Conservation (phyloP, 352 stramenopile species). For the Phytophthora foliorum region DNA sequence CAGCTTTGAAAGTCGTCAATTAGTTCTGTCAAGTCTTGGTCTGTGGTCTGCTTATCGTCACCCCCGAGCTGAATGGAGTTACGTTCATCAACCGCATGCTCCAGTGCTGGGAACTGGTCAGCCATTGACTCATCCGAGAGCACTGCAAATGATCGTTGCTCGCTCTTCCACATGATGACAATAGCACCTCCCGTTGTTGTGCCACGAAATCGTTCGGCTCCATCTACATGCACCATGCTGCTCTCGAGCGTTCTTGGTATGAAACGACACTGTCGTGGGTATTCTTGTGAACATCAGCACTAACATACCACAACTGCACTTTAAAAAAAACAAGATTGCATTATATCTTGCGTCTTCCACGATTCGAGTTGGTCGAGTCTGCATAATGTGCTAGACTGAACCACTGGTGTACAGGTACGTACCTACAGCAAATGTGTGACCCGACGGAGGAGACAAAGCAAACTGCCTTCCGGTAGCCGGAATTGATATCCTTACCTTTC, state of each 20-base stretch:
- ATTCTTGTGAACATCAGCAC: slow-evolving; percentile 12
- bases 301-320: slow-evolving; percentile 6
- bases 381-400: slow-evolving; percentile 5
- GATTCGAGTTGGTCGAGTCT: slow-evolving; percentile 14
- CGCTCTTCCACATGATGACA: slow-evolving; percentile 12
- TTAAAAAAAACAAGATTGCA: slow-evolving; percentile 3
- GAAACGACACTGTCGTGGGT: slow-evolving; percentile 2
- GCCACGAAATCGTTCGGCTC: neutral
- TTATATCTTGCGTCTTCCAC: slow-evolving; percentile 30
- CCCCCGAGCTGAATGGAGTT: neutral
- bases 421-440: slow-evolving; percentile 3
- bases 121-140: slow-evolving; percentile 11
- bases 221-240: neutral
- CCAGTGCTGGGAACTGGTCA: slow-evolving; percentile 6
- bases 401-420: neutral
- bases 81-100: neutral
- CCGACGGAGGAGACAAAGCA: slow-evolving; percentile 43
- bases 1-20: slow-evolving; percentile 10
- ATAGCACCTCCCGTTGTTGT: slow-evolving; percentile 2
- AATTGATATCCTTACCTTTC: slow-evolving; percentile 1
- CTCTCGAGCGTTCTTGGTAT: neutral
- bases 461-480: neutral
- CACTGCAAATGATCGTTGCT: slow-evolving; percentile 17
- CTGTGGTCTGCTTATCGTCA: slow-evolving; percentile 11
- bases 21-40: slow-evolving; percentile 14